A percentile compares a stretch with the other conserved stretches of the same genome.
Conservation (phyloP, 345 rosid genomes). For the Pugionium cornutum region DNA sequence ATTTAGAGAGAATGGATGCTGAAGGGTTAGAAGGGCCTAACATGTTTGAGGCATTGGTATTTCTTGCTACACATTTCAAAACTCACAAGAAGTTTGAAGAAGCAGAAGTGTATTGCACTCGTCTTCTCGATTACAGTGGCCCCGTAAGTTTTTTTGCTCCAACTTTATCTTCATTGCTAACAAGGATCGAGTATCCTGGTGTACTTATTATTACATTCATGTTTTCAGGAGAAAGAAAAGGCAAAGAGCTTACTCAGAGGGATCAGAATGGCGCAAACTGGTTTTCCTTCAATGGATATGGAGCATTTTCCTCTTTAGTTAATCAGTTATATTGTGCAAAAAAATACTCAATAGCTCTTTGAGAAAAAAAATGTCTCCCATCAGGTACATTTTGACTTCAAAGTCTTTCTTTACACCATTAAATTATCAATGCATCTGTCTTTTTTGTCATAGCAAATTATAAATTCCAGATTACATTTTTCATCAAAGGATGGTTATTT, state of each 20-base stretch:
- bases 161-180: conserved; percentile 6
- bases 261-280: conserved; percentile 59
- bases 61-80: conserved; percentile 75
- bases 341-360: conserved; percentile 26
- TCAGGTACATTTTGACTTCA: conserved; percentile 22
- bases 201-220: conserved; percentile 19
- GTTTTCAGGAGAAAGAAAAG: conserved; percentile 80
- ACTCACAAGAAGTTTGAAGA: conserved; percentile 73
- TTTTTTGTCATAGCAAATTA: conserved; percentile 12
- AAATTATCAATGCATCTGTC: conserved; percentile 4
- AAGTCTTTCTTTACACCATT: conserved; percentile 18
- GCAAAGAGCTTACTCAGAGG: conserved; percentile 83
- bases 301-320: conserved; percentile 70
- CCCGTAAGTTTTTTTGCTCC: conserved; percentile 59
- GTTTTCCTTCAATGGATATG: conserved; percentile 69
- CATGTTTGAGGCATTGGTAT: conserved; percentile 83
- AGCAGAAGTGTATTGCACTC: conserved; percentile 92
- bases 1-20: conserved; percentile 90
- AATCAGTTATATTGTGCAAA: neutral
- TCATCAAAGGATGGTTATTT: neutral
- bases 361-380: conserved; percentile 30
- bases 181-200: conserved; percentile 1
- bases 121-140: conserved; percentile 89
- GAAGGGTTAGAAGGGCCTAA: conserved; percentile 95
- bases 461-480: too few species aligned